These are phyloP conservation scores for Penicillium diatomitis DNA, from an alignment of 495 filamentous ascomycete species.

Conservation along the genomic window DNA sequence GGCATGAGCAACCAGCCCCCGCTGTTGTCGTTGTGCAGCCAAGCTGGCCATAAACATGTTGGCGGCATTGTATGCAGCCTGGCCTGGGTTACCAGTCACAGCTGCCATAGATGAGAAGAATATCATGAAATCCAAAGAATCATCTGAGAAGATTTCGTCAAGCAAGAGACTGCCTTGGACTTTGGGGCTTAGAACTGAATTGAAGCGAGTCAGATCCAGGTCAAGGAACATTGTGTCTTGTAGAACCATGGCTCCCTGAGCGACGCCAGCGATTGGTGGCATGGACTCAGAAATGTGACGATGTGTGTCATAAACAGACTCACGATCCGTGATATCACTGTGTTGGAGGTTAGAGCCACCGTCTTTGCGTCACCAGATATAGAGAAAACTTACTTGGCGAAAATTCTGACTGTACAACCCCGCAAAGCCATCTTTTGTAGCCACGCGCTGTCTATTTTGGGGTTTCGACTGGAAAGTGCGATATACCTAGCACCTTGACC, in stretches of 20 bases:
- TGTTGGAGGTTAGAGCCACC: not conserved
- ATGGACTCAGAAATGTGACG: conserved; percentile 1
- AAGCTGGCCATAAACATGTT: conserved; percentile 47
- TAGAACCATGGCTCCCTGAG: conserved; percentile 35
- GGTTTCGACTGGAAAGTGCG: conserved; percentile 47
- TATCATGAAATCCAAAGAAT: conserved; percentile 37
- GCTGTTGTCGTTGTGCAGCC: conserved; percentile 24
- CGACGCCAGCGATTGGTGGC: conserved; percentile 46
- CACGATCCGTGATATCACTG: conserved; percentile 13
- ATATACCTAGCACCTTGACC: conserved; percentile 45
- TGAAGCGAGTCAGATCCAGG: conserved; percentile 8
- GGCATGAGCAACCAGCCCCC: conserved; percentile 32
- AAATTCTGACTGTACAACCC: conserved; percentile 12
- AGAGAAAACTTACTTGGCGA: conserved; percentile 9
- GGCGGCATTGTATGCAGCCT: conserved; percentile 47
- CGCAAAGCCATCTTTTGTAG: conserved; percentile 21
- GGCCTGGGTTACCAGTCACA: conserved; percentile 30
- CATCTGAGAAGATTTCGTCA: conserved; percentile 26
- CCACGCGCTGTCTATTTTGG: conserved; percentile 43
- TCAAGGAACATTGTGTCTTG: conserved; percentile 36
- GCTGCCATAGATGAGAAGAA: conserved; percentile 19
- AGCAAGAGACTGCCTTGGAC: conserved; percentile 10
- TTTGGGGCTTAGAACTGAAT: conserved; percentile 6
- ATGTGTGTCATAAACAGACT: conserved; percentile 4
- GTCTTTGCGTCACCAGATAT: not conserved